phyloP scores from a whole-genome alignment of 306 rosid species.

The Lathyrus sativus region DNA sequence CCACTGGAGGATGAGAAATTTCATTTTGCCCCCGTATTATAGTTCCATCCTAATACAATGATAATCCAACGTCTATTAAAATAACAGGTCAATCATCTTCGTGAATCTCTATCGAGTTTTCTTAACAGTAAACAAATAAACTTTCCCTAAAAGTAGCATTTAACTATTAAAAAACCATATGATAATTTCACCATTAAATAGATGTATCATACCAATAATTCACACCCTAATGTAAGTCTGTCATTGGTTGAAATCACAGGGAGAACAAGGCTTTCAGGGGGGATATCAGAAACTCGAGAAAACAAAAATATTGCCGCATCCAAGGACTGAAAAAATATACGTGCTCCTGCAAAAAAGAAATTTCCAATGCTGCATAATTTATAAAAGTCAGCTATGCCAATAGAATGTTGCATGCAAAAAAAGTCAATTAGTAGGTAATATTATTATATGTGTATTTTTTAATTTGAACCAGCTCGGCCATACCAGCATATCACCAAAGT shows the following conservation, averaged over 20 bases:
- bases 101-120: conserved; percentile 33
- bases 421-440: conserved; percentile 11
- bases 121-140: conserved; percentile 26
- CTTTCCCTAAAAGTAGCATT: conserved; percentile 1
- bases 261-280: conserved; percentile 85
- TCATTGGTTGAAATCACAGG: conserved; percentile 94
- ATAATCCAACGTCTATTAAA: too few species aligned
- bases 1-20: conserved; percentile 91
- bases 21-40: conserved; percentile 90
- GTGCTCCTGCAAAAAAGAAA: conserved; percentile 99
- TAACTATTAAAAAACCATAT: conserved; percentile 23
- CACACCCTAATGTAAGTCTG: conserved; percentile 96
- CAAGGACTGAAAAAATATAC: conserved; percentile 85
- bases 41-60: conserved; percentile 90
- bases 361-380: conserved; percentile 84
- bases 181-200: conserved; percentile 18
- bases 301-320: conserved; percentile 97
- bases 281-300: conserved; percentile 92
- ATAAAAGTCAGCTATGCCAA: conserved; percentile 43
- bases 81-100: background rate
- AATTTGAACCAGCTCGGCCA: conserved; percentile 18
- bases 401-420: conserved; percentile 14
- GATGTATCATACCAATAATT: conserved; percentile 67
- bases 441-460: background rate
- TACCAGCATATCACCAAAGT: conserved; percentile 4